Evolutionary conservation across 192 early-diverging fungal genomes (phyloP).

Genomic region (Podila horticola): DNA sequence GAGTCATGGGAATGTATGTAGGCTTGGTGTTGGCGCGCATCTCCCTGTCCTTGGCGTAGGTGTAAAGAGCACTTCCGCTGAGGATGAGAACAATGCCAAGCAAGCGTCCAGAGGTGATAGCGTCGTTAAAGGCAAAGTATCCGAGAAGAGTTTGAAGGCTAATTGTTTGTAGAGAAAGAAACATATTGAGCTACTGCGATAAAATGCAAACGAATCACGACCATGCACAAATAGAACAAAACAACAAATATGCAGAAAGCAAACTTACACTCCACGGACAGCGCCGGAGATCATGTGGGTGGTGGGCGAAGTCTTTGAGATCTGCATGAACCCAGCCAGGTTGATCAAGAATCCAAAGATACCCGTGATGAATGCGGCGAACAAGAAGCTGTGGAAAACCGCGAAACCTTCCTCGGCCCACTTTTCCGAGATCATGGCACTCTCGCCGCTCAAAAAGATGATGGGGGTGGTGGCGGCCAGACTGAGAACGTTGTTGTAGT

Average conservation of each 20-base stretch:
- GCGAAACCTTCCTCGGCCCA: slow-evolving; percentile 5
- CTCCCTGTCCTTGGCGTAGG: slow-evolving; percentile 49
- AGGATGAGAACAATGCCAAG: slow-evolving; percentile 50
- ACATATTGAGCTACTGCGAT: neutral
- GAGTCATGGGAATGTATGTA: slow-evolving; percentile 40
- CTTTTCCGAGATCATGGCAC: slow-evolving; percentile 6
- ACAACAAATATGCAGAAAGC: neutral
- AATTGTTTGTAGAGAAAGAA: neutral
- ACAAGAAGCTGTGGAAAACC: slow-evolving; percentile 27
- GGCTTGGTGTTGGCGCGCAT: slow-evolving; percentile 28
- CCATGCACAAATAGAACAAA: neutral
- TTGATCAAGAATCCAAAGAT: slow-evolving; percentile 71
- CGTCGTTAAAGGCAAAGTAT: slow-evolving; percentile 43
- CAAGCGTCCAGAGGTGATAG: slow-evolving; percentile 51
- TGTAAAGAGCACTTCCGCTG: slow-evolving; percentile 45
- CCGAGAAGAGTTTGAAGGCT: slow-evolving; percentile 54
- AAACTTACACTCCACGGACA: slow-evolving; percentile 68
- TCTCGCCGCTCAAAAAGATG: slow-evolving; percentile 59
- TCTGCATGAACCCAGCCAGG: slow-evolving; percentile 70
- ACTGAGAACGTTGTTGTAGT: slow-evolving; percentile 68
- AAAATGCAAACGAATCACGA: neutral
- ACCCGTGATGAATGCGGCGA: slow-evolving; percentile 55
- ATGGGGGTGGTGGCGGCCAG: slow-evolving; percentile 56
- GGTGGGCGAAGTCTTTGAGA: slow-evolving; percentile 69
- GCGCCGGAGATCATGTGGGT: slow-evolving; percentile 69